A percentile compares a stretch with the other conserved stretches of the same genome.
Evolutionary conservation across 2,329 filamentous ascomycete species (phyloP).

Genomic region (Aspergillus sojae): DNA sequence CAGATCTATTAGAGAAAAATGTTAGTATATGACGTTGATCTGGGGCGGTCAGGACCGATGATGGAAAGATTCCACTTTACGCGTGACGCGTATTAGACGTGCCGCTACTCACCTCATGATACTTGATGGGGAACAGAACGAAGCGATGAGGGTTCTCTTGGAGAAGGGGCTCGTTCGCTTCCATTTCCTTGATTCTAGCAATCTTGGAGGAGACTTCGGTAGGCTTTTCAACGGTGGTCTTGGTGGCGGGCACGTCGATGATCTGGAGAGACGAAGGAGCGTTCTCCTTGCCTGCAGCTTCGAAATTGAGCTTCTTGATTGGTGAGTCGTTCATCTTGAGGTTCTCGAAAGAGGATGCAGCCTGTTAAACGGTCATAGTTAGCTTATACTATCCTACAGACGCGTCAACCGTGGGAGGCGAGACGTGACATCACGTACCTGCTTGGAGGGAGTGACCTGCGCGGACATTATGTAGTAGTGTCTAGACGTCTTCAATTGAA

Average conservation of each 20-base stretch:
- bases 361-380: constrained; percentile 58
- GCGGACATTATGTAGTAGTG: constrained; percentile 65
- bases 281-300: constrained; percentile 79
- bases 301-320: constrained; percentile 84
- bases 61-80: constrained; percentile 60
- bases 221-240: constrained; percentile 53
- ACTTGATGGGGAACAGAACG: constrained; percentile 98
- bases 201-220: constrained; percentile 45
- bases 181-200: constrained; percentile 64
- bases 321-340: constrained; percentile 89
- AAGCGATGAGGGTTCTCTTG: constrained; percentile 96
- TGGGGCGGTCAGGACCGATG: constrained; percentile 12
- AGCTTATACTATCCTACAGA: constrained; percentile 35
- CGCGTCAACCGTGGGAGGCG: constrained; percentile 36
- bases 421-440: constrained; percentile 57
- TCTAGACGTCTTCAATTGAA: constrained; percentile 32
- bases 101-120: constrained; percentile 80
- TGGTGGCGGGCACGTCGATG: constrained; percentile 58
- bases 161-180: constrained; percentile 85
- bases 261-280: constrained; percentile 55
- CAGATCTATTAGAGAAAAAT: constrained; percentile 69
- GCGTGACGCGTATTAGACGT: constrained; percentile 62
- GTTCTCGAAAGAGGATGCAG: constrained; percentile 80
- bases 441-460: constrained; percentile 74
- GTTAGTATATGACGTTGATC: constrained; percentile 41